Evolutionary conservation across 1,284 basidiomycete species (phyloP), one percentile per base, ranked within the genome.

Genomic region (Pholiota adiposa): DNA sequence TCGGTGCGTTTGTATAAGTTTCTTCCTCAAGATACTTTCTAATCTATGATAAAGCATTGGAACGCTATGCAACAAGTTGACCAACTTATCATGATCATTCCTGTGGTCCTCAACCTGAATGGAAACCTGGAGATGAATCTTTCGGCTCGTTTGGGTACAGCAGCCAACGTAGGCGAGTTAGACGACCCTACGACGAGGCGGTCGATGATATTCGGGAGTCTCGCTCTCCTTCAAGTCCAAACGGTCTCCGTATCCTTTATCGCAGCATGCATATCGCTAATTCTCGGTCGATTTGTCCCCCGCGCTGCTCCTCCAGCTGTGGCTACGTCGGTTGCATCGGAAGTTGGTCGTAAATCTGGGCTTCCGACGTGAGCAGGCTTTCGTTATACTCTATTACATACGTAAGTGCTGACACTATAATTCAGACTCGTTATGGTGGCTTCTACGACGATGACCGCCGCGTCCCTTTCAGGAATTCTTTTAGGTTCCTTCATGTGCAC

Each of bases 101-200:
- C 97, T 11, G 96, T 97, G 67, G 81, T 98, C 21, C 85, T 97
- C 66, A 99, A 98, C 69, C 86, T 99, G 63, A 98, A 98, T 72
- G 97, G 97, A 16, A 98, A 98, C 68, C 84, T 98, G 48, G 96
- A 97, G 76, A 96, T 97, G 93, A 96, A 96, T 65, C 85, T 93
- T 12, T 92, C 89, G 11, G 89, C 90, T 2, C 82, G 90, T n/a
- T 77, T 92, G 14, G 85, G 86, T 3, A 93, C 91, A 1, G 85
- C 88, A 3, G 88, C 86, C 33, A 94, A 97, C 68, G 89, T 96
- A 50, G 96, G 96, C 55, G 89, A 96, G 65, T 86, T 98, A 4
- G 95, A 98, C 72, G 83, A 88, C 19, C 85, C 87, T 0, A 70
- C 75, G 2, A 83, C 82, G 7, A 85, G 93, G 12, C 83, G 86